Evolutionary conservation across 139 green algal species (phyloP), one percentile per base, ranked within the genome.

Genomic region (Monoraphidium neglectum): DNA sequence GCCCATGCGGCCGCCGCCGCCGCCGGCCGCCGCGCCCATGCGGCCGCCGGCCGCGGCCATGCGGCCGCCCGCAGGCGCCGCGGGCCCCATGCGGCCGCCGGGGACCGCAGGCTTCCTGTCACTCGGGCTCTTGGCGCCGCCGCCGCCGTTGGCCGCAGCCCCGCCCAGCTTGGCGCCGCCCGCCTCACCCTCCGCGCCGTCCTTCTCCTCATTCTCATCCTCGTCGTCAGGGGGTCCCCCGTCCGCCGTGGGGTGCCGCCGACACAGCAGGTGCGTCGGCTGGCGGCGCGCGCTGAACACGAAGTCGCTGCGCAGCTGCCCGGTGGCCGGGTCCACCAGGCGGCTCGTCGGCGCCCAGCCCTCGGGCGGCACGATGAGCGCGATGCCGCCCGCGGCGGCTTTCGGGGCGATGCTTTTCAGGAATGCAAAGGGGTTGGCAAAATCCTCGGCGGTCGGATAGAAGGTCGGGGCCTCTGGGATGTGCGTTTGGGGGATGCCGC

Each of bases 341-440:
- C 65, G 63, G 37, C 63, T 79, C n/a, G 87, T 85, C 51, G 73
- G 87, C 28, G 82, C 38, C 89, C 87, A 96, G 38, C 81, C 83
- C 2, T 83, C 57, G 1, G 95, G 95, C 8, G 95, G 95, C 21
- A 97, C 87, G 64, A 99, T 97, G 60, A 86, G 85, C 12, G 88
- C 94, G 53, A 98, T 91, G 24, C 96, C 95, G 47, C 84, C 94
- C 64, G 81, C 78, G 38, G 86, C 79, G 0, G 88, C 93, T 40
- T 91, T 70, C 24, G 66, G 65, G 0, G 72, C 79, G 15, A 97
- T 94, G 21, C 66, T 86, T 0, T 61, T 15, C 30, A 98, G 95
- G 86, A 94, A 98, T 8, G 81, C 78, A 6, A 97, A 67, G 6
- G 94, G 94, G 76, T 98, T 86, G 5, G 66, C 0, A 59, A 95